Conservation (phyloP, 345 rosid species). For the Pistacia vera region DNA sequence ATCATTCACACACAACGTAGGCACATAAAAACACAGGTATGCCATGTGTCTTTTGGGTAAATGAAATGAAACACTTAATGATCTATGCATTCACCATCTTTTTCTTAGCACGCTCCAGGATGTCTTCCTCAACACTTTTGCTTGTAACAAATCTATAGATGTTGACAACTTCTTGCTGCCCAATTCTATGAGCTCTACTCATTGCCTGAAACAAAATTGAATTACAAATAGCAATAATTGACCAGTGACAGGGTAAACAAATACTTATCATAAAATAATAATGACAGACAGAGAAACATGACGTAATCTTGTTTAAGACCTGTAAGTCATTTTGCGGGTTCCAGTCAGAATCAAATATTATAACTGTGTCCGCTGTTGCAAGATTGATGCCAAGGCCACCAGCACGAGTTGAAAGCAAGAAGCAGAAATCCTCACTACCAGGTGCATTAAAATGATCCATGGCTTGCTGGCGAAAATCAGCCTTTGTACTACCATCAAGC, state of each 20-base stretch:
- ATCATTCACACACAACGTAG: background rate
- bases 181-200: constrained; percentile 99
- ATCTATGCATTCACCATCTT: constrained; percentile 69
- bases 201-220: constrained; percentile 68
- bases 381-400: constrained; percentile 99
- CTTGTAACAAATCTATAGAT: constrained; percentile 98
- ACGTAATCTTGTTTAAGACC: constrained; percentile 38
- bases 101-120: constrained; percentile 96
- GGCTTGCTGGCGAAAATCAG: constrained; percentile 98
- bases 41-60: constrained; percentile 5
- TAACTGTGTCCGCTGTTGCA: constrained; percentile 98
- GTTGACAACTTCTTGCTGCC: constrained; percentile 98
- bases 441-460: constrained; percentile 99
- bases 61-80: constrained; percentile 11
- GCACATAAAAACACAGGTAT: background rate
- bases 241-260: background rate
- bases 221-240: constrained; percentile 4
- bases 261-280: background rate
- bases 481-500: constrained; percentile 99
- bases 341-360: constrained; percentile 99
- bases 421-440: constrained; percentile 99
- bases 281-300: background rate
- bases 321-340: constrained; percentile 99
- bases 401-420: constrained; percentile 98
- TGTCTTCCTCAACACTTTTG: constrained; percentile 99